phyloP scores from a whole-genome alignment of 805 yeast genomes.

The Ogataea glucozyma region DNA sequence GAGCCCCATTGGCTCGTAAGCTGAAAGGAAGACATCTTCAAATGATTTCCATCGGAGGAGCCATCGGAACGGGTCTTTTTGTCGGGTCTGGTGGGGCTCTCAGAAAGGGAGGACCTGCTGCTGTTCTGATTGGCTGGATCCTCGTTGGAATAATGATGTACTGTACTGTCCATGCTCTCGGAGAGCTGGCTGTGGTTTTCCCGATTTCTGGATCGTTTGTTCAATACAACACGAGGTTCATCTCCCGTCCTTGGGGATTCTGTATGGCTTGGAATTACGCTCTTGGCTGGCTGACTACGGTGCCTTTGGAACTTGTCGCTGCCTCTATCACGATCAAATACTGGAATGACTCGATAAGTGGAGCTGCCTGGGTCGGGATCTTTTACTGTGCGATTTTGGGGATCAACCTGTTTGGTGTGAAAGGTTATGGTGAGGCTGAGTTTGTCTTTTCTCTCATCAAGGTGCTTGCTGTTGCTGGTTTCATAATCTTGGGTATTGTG shows the following conservation, averaged over 20 bases:
- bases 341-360: slow-evolving; percentile 45
- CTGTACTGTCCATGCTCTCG: slow-evolving; percentile 58
- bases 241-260: slow-evolving; percentile 58
- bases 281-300: slow-evolving; percentile 48
- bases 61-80: slow-evolving; percentile 77
- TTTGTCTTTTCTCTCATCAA: slow-evolving; percentile 53
- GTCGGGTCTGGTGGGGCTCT: slow-evolving; percentile 67
- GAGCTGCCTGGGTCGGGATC: slow-evolving; percentile 54
- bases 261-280: slow-evolving; percentile 59
- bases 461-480: slow-evolving; percentile 54
- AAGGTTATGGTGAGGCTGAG: slow-evolving; percentile 67
- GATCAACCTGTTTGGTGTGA: slow-evolving; percentile 57
- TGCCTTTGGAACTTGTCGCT: slow-evolving; percentile 53
- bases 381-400: slow-evolving; percentile 47
- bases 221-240: slow-evolving; percentile 53
- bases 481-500: slow-evolving; percentile 52
- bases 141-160: slow-evolving; percentile 58
- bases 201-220: slow-evolving; percentile 60
- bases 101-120: slow-evolving; percentile 66
- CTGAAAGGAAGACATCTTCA: slow-evolving; percentile 64
- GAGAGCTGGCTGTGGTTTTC: slow-evolving; percentile 58
- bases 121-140: slow-evolving; percentile 57
- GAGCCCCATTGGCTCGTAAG: slow-evolving; percentile 46
- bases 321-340: slow-evolving; percentile 48
- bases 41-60: slow-evolving; percentile 79